These are phyloP conservation scores for Serendipita sp. DNA, from an alignment of 768 basidiomycete genomes.

Conservation along the genomic window DNA sequence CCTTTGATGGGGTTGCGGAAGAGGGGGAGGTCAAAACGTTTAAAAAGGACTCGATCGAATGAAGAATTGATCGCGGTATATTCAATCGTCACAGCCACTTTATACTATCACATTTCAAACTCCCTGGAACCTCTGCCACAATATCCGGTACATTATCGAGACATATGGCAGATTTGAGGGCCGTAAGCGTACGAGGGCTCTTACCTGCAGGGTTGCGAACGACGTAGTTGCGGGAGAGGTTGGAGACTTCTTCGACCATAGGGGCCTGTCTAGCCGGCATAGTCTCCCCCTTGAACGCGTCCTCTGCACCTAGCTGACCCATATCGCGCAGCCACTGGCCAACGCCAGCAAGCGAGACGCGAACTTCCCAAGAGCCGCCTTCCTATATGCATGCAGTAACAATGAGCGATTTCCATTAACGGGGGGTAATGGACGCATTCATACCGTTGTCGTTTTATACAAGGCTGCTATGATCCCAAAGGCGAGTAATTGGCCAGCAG, in stretches of 20 bases:
- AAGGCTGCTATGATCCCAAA: constrained; percentile 43
- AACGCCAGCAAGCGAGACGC: constrained; percentile 40
- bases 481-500: constrained; percentile 40
- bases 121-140: too few species aligned
- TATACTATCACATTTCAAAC: too few species aligned
- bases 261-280: background rate
- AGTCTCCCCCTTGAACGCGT: background rate
- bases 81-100: too few species aligned
- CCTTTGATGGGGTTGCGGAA: too few species aligned
- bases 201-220: too few species aligned
- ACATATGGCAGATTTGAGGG: too few species aligned
- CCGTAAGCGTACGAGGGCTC: too few species aligned
- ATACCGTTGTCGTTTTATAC: constrained; percentile 33
- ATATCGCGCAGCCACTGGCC: constrained; percentile 42
- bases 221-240: too few species aligned
- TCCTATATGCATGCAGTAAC: constrained; percentile 22
- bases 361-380: constrained; percentile 45
- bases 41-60: too few species aligned
- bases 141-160: too few species aligned
- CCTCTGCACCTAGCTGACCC: constrained; percentile 26
- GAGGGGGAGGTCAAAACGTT: too few species aligned
- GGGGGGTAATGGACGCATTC: background rate
- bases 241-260: background rate
- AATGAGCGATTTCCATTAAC: background rate
- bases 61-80: too few species aligned